A percentile compares a stretch with the other conserved stretches of the same genome.
Conservation (phyloP, 257 asterid species). For the Eucommia ulmoides region DNA sequence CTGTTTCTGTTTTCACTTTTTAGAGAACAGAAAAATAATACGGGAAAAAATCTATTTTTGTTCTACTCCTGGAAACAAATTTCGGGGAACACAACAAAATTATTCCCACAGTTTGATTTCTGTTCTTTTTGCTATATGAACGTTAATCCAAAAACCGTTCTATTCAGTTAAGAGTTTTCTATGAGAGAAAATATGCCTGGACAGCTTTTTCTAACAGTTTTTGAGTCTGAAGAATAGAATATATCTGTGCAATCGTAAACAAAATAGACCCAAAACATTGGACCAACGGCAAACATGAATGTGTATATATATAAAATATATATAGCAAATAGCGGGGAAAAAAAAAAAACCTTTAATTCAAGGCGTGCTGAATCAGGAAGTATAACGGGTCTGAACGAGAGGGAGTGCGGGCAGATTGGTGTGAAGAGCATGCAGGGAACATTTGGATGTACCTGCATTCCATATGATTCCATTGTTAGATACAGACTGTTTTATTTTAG, state of each 20-base stretch:
- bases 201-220: neutral
- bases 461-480: neutral
- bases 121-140: too few species aligned
- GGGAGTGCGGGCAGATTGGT: conserved; percentile 96
- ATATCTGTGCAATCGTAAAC: neutral
- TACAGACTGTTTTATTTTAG: neutral
- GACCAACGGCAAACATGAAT: neutral
- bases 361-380: conserved; percentile 97
- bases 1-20: neutral
- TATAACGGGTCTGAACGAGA: conserved; percentile 96
- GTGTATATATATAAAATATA: neutral
- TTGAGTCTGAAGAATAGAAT: neutral
- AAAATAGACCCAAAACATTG: neutral
- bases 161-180: too few species aligned
- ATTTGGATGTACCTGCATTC: conserved; percentile 86
- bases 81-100: neutral
- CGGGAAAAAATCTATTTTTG: neutral
- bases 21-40: neutral
- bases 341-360: conserved; percentile 67
- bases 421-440: conserved; percentile 99
- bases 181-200: too few species aligned
- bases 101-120: too few species aligned
- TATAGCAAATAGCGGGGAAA: conserved; percentile 1
- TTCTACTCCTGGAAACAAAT: neutral
- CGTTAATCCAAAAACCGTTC: too few species aligned